phyloP scores from a whole-genome alignment of 2,329 filamentous ascomycete species.

The Teratosphaeria zuluensis region DNA sequence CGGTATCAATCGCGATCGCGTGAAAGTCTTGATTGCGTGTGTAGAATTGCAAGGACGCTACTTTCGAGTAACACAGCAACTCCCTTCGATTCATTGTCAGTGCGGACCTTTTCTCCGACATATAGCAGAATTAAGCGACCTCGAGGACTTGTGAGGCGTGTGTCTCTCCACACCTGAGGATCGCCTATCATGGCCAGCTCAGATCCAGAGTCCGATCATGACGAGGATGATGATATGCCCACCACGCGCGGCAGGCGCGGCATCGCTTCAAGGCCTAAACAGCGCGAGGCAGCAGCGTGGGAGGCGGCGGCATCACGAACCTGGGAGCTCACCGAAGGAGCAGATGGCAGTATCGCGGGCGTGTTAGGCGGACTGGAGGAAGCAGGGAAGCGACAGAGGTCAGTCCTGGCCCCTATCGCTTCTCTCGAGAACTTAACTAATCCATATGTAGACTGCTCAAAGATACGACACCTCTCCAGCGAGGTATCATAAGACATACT shows the following conservation, averaged over 20 bases:
- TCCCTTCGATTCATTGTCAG: neutral
- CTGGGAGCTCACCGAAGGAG: constrained; percentile 26
- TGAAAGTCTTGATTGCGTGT: neutral
- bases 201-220: constrained; percentile 18
- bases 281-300: constrained; percentile 23
- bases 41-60: neutral
- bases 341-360: constrained; percentile 24
- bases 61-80: neutral
- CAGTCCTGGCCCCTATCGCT: constrained; percentile 3
- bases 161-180: neutral
- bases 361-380: constrained; percentile 28
- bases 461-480: constrained; percentile 89
- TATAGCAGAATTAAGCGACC: neutral
- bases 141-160: neutral
- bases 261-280: constrained; percentile 18
- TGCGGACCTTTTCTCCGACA: neutral
- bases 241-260: constrained; percentile 9
- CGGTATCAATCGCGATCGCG: neutral
- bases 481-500: constrained; percentile 94
- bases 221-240: constrained; percentile 12
- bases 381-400: constrained; percentile 26
- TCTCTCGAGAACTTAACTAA: neutral
- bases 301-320: constrained; percentile 22
- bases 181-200: constrained; percentile 20
- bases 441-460: constrained; percentile 56